phyloP scores from a whole-genome alignment of 441 rosid species.

The Melastoma candidum region DNA sequence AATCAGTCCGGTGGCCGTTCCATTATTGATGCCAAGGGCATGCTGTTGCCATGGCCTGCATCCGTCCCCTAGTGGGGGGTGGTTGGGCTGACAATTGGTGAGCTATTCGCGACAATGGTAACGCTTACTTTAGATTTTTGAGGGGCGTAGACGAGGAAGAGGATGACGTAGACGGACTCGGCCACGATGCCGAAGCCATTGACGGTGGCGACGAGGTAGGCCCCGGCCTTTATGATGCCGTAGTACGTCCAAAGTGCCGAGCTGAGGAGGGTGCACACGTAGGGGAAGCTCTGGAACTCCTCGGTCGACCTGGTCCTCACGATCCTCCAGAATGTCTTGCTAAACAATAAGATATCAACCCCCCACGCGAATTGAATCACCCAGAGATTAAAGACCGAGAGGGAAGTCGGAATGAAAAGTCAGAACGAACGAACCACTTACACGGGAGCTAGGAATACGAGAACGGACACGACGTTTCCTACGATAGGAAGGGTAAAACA shows the following conservation, averaged over 20 bases:
- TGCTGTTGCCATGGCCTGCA: too few relatives aligned
- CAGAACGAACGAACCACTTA: not conserved
- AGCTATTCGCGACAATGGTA: too few relatives aligned
- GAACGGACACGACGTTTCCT: conserved; percentile 12
- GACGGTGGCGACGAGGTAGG: conserved; percentile 6
- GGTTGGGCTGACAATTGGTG: too few relatives aligned
- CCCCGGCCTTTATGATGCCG: conserved; percentile 8
- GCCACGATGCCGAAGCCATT: conserved; percentile 7
- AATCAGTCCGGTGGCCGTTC: too few relatives aligned
- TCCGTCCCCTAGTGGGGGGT: too few relatives aligned
- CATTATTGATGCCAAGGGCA: too few relatives aligned
- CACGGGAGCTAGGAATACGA: conserved; percentile 13
- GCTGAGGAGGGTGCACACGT: conserved; percentile 3
- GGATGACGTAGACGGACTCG: not conserved
- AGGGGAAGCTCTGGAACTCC: conserved; percentile 4
- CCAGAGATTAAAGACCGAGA: too few relatives aligned
- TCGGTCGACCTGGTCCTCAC: conserved; percentile 3
- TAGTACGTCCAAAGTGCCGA: conserved; percentile 6
- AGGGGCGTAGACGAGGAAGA: not conserved
- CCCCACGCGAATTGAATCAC: too few relatives aligned
- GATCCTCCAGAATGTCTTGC: conserved; percentile 5
- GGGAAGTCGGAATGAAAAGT: not conserved
- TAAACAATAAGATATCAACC: too few relatives aligned
- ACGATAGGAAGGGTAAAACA: not conserved
- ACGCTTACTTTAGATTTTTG: too few relatives aligned